A percentile compares a stretch with the other conserved stretches of the same genome.
These are phyloP conservation scores for Centella asiatica DNA, from an alignment of 129 eudicot genomes.

Conservation along the genomic window DNA sequence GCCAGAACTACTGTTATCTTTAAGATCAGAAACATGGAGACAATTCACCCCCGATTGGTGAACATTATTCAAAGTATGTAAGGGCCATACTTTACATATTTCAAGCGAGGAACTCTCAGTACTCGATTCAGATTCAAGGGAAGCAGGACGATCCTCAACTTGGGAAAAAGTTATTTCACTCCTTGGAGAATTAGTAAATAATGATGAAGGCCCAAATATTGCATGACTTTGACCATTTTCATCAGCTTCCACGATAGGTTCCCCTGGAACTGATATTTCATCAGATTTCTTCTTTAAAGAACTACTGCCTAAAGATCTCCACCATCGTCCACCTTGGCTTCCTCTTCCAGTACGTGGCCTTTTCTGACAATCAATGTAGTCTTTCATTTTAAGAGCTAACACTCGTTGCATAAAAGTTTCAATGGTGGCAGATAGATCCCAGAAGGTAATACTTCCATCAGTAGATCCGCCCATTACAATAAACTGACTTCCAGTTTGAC, in stretches of 20 bases:
- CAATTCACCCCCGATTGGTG: constrained; percentile 97
- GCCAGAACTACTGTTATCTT: constrained; percentile 8
- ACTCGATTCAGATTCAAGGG: constrained; percentile 19
- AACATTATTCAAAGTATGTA: constrained; percentile 48
- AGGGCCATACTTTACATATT: constrained; percentile 29
- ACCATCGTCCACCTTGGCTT: constrained; percentile 96
- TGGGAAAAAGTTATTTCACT: not conserved
- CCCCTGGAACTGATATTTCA: constrained; percentile 12
- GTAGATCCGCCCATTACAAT: constrained; percentile 75
- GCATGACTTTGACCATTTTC: constrained; percentile 10
- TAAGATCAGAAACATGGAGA: constrained; percentile 54
- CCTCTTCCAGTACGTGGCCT: constrained; percentile 98
- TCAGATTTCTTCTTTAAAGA: constrained; percentile 22
- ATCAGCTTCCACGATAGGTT: constrained; percentile 9
- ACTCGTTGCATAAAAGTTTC: constrained; percentile 50
- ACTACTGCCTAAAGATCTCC: constrained; percentile 49
- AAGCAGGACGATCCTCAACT: constrained; percentile 13
- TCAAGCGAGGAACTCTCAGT: constrained; percentile 23
- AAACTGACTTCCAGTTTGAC: constrained; percentile 39
- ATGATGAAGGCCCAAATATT: constrained; percentile 15
- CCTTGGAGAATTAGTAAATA: not conserved
- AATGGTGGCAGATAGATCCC: constrained; percentile 76
- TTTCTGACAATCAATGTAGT: constrained; percentile 48
- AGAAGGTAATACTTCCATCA: constrained; percentile 87
- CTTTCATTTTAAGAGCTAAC: constrained; percentile 42